phyloP scores from a whole-genome alignment of 1,139 yeast genomes.

The Suhomyces kunorum region DNA sequence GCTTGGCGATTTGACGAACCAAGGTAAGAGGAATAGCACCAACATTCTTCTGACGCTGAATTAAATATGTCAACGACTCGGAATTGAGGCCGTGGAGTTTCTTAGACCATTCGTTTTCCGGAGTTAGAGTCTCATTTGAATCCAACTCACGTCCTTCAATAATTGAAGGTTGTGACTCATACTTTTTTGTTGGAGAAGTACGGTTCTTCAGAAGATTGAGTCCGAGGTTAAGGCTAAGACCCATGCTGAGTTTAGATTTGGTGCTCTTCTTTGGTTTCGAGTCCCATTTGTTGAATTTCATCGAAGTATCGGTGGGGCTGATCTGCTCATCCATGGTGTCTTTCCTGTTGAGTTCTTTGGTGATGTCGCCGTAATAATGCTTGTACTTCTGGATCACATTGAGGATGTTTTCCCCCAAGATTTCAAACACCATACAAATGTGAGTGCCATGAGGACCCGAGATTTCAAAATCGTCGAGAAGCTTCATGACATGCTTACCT shows the following conservation, averaged over 20 bases:
- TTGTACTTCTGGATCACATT: conserved; percentile 68
- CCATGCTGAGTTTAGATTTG: conserved; percentile 30
- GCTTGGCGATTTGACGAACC: conserved; percentile 81
- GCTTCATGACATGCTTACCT: conserved; percentile 60
- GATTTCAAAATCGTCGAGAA: conserved; percentile 67
- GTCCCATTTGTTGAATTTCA: conserved; percentile 27
- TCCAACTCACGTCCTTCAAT: conserved; percentile 7
- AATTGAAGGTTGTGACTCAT: conserved; percentile 4
- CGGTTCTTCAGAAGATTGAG: conserved; percentile 10
- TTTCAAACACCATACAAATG: conserved; percentile 87
- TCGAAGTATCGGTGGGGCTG: conserved; percentile 11
- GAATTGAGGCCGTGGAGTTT: conserved; percentile 16
- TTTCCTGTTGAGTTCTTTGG: conserved; percentile 13
- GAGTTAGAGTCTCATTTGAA: conserved; percentile 4
- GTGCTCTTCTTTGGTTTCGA: conserved; percentile 25
- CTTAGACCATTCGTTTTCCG: conserved; percentile 8
- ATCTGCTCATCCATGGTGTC: conserved; percentile 5
- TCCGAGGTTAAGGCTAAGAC: conserved; percentile 20
- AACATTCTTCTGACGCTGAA: conserved; percentile 18
- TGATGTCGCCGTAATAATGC: conserved; percentile 30
- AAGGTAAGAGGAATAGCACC: conserved; percentile 73
- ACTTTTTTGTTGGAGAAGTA: conserved; percentile 6
- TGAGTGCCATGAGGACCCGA: conserved; percentile 76
- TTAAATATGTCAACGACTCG: conserved; percentile 16
- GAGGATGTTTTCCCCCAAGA: conserved; percentile 76